A percentile compares a stretch with the other conserved stretches of the same genome.
Conservation (phyloP, 495 filamentous ascomycete genomes). For the Filosporella fistucella region DNA sequence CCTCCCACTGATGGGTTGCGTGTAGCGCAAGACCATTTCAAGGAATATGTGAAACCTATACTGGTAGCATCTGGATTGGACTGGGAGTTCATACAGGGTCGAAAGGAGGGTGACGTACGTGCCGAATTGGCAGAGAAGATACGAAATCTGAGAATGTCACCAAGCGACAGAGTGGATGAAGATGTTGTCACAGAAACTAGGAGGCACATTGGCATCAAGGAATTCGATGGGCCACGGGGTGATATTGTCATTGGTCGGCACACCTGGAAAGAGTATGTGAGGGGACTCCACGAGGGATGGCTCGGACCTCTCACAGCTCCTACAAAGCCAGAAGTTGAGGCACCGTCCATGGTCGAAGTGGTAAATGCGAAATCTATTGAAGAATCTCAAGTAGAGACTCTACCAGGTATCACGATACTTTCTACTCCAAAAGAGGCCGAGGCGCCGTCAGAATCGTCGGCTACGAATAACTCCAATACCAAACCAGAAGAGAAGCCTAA, state of each 20-base stretch:
- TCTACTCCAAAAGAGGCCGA: slow-evolving; percentile 9
- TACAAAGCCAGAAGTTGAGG: slow-evolving; percentile 35
- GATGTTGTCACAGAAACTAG: slow-evolving; percentile 53
- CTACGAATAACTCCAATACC: slow-evolving; percentile 29
- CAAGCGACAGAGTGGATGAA: slow-evolving; percentile 43
- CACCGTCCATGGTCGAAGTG: slow-evolving; percentile 27
- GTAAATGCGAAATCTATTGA: neutral
- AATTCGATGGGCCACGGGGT: slow-evolving; percentile 69
- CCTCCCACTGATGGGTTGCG: slow-evolving; percentile 84
- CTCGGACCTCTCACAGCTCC: slow-evolving; percentile 65
- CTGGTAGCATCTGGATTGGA: slow-evolving; percentile 86
- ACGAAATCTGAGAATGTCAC: slow-evolving; percentile 55
- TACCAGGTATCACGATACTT: slow-evolving; percentile 12
- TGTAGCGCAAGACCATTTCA: slow-evolving; percentile 84
- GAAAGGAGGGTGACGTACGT: slow-evolving; percentile 82
- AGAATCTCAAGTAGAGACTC: slow-evolving; percentile 9
- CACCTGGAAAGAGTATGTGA: slow-evolving; percentile 96
- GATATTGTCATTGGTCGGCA: slow-evolving; percentile 89
- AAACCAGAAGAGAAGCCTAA: slow-evolving; percentile 27
- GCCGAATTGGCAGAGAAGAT: slow-evolving; percentile 78
- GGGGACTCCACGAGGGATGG: slow-evolving; percentile 95
- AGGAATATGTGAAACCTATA: slow-evolving; percentile 92
- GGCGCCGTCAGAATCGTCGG: neutral
- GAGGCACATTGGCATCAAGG: slow-evolving; percentile 53
- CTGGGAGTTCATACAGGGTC: slow-evolving; percentile 90